Evolutionary conservation across 208 protist genomes (phyloP), one percentile per base, ranked within the genome.

Genomic region (Leishmania amazonensis): DNA sequence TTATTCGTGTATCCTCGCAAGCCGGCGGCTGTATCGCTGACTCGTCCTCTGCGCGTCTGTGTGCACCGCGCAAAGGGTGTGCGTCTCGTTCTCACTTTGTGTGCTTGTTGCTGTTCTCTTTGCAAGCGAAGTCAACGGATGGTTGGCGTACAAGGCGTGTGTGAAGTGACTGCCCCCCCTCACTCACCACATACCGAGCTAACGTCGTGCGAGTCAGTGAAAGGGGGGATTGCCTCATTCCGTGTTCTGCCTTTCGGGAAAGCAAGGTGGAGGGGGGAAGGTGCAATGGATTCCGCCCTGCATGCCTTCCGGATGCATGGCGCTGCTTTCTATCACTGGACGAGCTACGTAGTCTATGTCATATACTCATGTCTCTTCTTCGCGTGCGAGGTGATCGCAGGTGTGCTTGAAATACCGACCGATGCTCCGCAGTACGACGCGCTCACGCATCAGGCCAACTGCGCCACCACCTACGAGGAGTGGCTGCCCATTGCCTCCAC

Each of bases 401-500:
- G 85, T 31, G 72, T 93, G 28, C 80, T 91, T 19, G 87, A 82
- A 28, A 90, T 91, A 71, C 85, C 87, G 6, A 86, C 82, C 38
- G 75, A 76, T 40, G 85, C 84, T 21, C 87, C 85, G 19, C 81
- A 83, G 51, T 85, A 85, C 68, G 82, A 78, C 15, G 85, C 78
- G 19, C 80, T 91, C 40, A 45, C 68, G 28, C 80, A 77, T 31
- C 83, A 80, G 57, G 79, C 83, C 49, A 68, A 57, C 47, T 57
- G 58, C 31, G 74, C 85, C 24, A 67, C 35, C 47, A 84, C 86
- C 45, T 95, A 91, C 74, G 68, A 78, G 58, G 87, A 91, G 58
- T 93, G 91, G 91, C 76, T 87, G 38, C 82, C 72, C 40, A 80
- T 88, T 42, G 87, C 87, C 53, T 75, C 84, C 62, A 81, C 86